phyloP scores from a whole-genome alignment of 2,329 filamentous ascomycete genomes.

The Hypoxylon sp. region DNA sequence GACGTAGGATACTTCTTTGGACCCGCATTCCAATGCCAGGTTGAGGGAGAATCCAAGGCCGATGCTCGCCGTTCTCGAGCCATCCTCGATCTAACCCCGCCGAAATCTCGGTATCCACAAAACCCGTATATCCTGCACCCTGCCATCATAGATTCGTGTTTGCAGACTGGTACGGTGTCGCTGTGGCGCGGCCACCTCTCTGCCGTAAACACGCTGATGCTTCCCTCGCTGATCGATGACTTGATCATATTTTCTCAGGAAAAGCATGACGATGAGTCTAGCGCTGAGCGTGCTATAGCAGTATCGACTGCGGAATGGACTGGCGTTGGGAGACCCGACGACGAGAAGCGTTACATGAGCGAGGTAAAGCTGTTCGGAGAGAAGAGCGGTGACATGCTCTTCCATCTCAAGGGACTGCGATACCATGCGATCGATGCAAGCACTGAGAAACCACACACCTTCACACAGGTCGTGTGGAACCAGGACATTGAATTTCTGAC shows the following conservation, averaged over 20 bases:
- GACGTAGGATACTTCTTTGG: constrained; percentile 47
- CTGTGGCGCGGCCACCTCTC: constrained; percentile 2
- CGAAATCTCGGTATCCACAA: constrained; percentile 2
- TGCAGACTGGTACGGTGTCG: neutral
- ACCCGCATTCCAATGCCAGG: constrained; percentile 27
- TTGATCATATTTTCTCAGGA: constrained; percentile 5
- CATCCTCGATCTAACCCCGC: constrained; percentile 1
- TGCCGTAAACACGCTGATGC: constrained; percentile 6
- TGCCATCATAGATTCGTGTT: neutral
- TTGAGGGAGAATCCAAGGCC: constrained; percentile 16
- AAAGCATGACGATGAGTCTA: neutral
- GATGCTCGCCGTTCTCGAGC: constrained; percentile 2
- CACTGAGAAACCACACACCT: constrained; percentile 1
- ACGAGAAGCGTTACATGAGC: constrained; percentile 7
- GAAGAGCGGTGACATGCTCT: constrained; percentile 9
- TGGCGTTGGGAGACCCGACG: constrained; percentile 4
- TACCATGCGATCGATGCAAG: constrained; percentile 7
- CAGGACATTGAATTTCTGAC: constrained; percentile 7
- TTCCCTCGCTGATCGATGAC: constrained; percentile 4
- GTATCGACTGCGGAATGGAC: constrained; percentile 7
- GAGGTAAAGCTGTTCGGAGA: constrained; percentile 3
- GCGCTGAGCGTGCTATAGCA: neutral
- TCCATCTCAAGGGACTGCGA: constrained; percentile 6
- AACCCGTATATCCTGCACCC: constrained; percentile 3
- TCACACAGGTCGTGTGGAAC: constrained; percentile 6